A percentile compares a stretch with the other conserved stretches of the same genome.
Evolutionary conservation across 2,329 filamentous ascomycete genomes (phyloP).

Genomic region (Penicillium brevicompactum): DNA sequence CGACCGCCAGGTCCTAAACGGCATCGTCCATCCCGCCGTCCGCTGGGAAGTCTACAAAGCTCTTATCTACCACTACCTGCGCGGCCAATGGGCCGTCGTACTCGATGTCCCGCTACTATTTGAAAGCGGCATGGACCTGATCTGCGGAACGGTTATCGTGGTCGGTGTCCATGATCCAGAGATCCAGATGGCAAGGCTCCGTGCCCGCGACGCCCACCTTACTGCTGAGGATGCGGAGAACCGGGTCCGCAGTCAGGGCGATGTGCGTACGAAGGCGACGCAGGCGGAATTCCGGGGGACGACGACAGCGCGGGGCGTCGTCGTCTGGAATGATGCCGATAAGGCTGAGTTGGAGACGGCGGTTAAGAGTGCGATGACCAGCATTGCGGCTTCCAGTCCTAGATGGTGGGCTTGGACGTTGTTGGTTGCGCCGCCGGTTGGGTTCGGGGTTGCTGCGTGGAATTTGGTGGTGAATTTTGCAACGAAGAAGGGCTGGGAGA

Average conservation of each 20-base stretch:
- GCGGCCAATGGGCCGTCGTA: slow-evolving; percentile 83
- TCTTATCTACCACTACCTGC: slow-evolving; percentile 72
- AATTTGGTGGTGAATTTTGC: slow-evolving; percentile 71
- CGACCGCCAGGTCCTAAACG: slow-evolving; percentile 78
- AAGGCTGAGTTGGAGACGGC: slow-evolving; percentile 69
- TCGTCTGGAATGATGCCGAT: slow-evolving; percentile 87
- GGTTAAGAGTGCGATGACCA: slow-evolving; percentile 66
- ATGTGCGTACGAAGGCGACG: slow-evolving; percentile 80
- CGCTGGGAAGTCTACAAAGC: slow-evolving; percentile 76
- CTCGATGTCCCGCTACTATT: slow-evolving; percentile 91
- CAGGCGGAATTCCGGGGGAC: slow-evolving; percentile 65
- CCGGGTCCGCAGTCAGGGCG: slow-evolving; percentile 81
- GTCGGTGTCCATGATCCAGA: slow-evolving; percentile 79
- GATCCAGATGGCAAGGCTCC: slow-evolving; percentile 79
- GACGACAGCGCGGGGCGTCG: slow-evolving; percentile 65
- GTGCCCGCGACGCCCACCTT: slow-evolving; percentile 74
- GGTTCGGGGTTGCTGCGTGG: slow-evolving; percentile 68
- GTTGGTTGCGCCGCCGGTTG: slow-evolving; percentile 72
- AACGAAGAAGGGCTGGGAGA: slow-evolving; percentile 72
- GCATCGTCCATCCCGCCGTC: slow-evolving; percentile 91
- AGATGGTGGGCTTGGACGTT: slow-evolving; percentile 80
- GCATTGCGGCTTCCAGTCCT: slow-evolving; percentile 66
- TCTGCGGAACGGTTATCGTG: slow-evolving; percentile 84
- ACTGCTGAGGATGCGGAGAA: slow-evolving; percentile 85
- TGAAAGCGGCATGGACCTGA: slow-evolving; percentile 79